phyloP scores from a whole-genome alignment of 2,329 filamentous ascomycete genomes.

The Colletotrichum aenigma region DNA sequence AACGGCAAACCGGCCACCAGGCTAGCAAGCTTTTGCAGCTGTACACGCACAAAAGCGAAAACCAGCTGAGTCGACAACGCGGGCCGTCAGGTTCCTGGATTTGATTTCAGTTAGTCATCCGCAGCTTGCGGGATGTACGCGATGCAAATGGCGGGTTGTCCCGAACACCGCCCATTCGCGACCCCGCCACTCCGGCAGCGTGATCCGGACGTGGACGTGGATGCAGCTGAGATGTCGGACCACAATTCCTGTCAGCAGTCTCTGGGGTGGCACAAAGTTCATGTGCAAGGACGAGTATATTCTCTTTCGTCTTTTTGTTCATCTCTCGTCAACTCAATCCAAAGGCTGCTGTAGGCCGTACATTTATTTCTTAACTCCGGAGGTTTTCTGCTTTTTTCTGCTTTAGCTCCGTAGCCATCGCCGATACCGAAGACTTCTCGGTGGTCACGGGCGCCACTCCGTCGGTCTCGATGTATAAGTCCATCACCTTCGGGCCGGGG shows the following conservation, averaged over 20 bases:
- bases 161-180: not conserved
- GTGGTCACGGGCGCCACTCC: not conserved
- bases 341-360: not conserved
- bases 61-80: not conserved
- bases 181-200: not conserved
- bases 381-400: not conserved
- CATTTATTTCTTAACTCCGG: not conserved
- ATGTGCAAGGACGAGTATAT: not conserved
- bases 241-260: not conserved
- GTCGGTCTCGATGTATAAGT: slow-evolving; percentile 44
- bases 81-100: not conserved
- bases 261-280: not conserved
- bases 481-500: slow-evolving; percentile 53
- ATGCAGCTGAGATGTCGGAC: not conserved
- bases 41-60: not conserved
- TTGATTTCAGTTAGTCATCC: not conserved
- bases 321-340: not conserved
- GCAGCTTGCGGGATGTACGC: not conserved
- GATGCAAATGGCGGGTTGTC: not conserved
- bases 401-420: not conserved
- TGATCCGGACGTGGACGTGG: not conserved
- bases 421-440: slow-evolving; percentile 12
- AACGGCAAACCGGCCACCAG: not conserved
- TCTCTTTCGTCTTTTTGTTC: not conserved
- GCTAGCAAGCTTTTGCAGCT: not conserved